phyloP scores from a whole-genome alignment of 305 asterid species.

The Fraxinus velutina region DNA sequence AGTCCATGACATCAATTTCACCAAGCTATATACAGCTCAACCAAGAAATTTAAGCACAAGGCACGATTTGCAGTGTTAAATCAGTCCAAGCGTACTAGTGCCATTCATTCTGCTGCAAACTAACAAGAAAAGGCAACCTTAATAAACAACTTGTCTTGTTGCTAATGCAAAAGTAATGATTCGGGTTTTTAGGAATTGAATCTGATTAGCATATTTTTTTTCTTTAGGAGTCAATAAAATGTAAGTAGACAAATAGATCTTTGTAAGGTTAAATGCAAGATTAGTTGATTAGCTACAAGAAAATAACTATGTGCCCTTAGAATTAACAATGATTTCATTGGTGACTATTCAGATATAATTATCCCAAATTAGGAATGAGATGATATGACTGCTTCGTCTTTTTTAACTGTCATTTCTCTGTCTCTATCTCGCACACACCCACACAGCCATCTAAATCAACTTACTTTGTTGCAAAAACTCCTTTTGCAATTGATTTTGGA shows the following conservation, averaged over 20 bases:
- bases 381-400: not conserved
- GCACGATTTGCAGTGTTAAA: not conserved
- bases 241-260: not conserved
- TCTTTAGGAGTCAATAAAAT: not conserved
- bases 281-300: not conserved
- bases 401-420: not conserved
- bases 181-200: not conserved
- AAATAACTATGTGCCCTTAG: not conserved
- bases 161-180: not conserved
- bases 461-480: not conserved
- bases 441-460: not conserved
- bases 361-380: not conserved
- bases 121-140: not conserved
- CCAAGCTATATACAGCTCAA: not conserved
- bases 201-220: not conserved
- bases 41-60: not conserved
- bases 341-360: not conserved
- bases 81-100: not conserved
- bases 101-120: not conserved
- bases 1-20: not conserved
- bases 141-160: not conserved
- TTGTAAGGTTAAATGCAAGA: not conserved
- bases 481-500: not conserved
- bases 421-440: not conserved
- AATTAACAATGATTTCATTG: not conserved